These are phyloP conservation scores for Tetrastigma voinierianum DNA, from an alignment of 164 flowering plant species.

Conservation along the genomic window DNA sequence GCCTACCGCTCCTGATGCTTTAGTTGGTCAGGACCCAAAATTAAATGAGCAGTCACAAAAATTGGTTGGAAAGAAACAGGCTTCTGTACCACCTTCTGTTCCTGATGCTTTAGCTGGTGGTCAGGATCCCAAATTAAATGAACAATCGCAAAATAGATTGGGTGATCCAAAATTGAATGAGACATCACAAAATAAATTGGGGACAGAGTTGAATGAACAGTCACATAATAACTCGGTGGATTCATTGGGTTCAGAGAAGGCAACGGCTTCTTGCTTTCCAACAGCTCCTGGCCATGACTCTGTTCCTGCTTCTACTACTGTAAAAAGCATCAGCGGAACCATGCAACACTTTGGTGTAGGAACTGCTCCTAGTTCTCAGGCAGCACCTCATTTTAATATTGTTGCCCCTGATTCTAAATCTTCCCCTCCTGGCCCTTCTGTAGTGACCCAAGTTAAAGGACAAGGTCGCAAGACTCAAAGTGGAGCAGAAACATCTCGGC, in stretches of 20 bases:
- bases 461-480: conserved; percentile 40
- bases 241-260: background rate
- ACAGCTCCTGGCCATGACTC: conserved; percentile 25
- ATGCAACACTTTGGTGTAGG: conserved; percentile 20
- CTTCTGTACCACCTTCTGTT: conserved; percentile 14
- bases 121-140: conserved; percentile 24
- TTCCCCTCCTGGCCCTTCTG: conserved; percentile 15
- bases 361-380: conserved; percentile 22
- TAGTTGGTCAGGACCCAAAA: conserved; percentile 28
- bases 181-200: background rate
- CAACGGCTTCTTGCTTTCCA: background rate
- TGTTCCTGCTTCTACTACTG: conserved; percentile 12
- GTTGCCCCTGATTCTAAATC: conserved; percentile 24
- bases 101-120: conserved; percentile 23
- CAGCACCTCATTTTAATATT: conserved; percentile 16
- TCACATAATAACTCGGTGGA: conserved; percentile 18
- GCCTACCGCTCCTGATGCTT: conserved; percentile 17
- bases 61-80: conserved; percentile 35
- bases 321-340: conserved; percentile 24
- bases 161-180: background rate
- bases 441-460: conserved; percentile 37
- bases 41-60: conserved; percentile 5
- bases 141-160: background rate
- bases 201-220: no score
- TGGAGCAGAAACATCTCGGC: conserved; percentile 51